Evolutionary conservation across 176 grass and related monocot species (phyloP).

Genomic region (Thalia dealbata): DNA sequence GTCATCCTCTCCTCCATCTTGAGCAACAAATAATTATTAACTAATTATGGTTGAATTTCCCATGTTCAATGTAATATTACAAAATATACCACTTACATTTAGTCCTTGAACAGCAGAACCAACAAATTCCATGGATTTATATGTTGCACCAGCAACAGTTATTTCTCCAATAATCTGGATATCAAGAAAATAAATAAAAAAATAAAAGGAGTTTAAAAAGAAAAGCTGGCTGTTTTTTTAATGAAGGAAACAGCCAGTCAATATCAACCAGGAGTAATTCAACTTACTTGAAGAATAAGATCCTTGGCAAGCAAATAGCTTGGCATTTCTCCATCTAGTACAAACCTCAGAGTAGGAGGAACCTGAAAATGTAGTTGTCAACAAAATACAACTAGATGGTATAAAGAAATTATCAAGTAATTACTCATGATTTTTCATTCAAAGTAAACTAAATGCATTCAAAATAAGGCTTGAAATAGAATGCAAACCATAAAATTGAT

Average conservation of each 20-base stretch:
- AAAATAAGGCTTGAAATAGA: too few species aligned
- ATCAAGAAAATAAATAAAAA: constrained; percentile 1
- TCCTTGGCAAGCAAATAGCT: constrained; percentile 91
- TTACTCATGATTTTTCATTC: not conserved
- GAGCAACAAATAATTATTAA: not conserved
- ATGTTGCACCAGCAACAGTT: constrained; percentile 82
- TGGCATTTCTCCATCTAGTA: constrained; percentile 93
- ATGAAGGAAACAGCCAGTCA: not conserved
- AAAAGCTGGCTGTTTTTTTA: too few species aligned
- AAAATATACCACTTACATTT: constrained; percentile 37
- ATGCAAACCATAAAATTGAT: too few species aligned
- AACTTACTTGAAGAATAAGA: constrained; percentile 94
- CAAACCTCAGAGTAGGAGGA: constrained; percentile 72
- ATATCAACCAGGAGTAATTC: constrained; percentile 2
- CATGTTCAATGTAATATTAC: not conserved
- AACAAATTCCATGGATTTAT: constrained; percentile 86
- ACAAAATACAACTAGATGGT: not conserved
- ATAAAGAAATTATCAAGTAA: not conserved
- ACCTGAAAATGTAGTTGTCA: constrained; percentile 40
- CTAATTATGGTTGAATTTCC: too few species aligned
- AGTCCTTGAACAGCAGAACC: constrained; percentile 62
- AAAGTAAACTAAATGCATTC: too few species aligned
- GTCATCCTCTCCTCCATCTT: constrained; percentile 99
- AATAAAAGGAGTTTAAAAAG: not conserved
- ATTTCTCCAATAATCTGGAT: constrained; percentile 83